Conservation (phyloP, 345 rosid genomes). For the Noccaea caerulescens region DNA sequence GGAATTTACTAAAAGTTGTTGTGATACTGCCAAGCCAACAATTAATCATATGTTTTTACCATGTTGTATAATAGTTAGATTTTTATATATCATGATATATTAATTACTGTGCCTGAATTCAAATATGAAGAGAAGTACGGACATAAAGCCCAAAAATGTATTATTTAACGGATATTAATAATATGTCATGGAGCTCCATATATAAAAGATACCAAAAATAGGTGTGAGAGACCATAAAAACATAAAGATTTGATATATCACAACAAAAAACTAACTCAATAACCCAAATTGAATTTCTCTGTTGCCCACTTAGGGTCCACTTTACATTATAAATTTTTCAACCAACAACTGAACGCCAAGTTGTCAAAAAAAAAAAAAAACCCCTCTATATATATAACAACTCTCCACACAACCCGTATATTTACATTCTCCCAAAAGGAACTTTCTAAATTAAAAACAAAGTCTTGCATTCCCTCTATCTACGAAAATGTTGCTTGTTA, state of each 20-base stretch:
- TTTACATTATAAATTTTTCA: slow-evolving; percentile 26
- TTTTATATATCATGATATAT: neutral
- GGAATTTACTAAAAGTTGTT: neutral
- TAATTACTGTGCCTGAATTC: neutral
- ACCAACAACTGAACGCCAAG: slow-evolving; percentile 32
- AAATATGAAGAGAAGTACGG: neutral
- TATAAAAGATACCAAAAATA: slow-evolving; percentile 5
- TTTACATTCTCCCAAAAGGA: slow-evolving; percentile 5
- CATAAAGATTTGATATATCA: slow-evolving; percentile 14
- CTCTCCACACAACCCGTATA: slow-evolving; percentile 2
- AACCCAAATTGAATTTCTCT: slow-evolving; percentile 12
- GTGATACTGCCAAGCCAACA: neutral
- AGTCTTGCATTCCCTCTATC: neutral
- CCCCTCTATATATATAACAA: slow-evolving; percentile 18
- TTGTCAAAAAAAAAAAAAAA: neutral
- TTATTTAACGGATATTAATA: slow-evolving; percentile 5
- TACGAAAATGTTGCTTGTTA: slow-evolving; percentile 14
- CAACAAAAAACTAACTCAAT: slow-evolving; percentile 13
- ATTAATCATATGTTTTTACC: neutral
- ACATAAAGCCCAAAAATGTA: neutral
- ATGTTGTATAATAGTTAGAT: neutral
- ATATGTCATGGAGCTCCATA: neutral
- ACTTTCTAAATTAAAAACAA: neutral
- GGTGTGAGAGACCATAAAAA: slow-evolving; percentile 25
- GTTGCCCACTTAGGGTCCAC: slow-evolving; percentile 1